Conservation (phyloP, 176 grass and related monocot species). For the Dendrocalamus sinicus region DNA sequence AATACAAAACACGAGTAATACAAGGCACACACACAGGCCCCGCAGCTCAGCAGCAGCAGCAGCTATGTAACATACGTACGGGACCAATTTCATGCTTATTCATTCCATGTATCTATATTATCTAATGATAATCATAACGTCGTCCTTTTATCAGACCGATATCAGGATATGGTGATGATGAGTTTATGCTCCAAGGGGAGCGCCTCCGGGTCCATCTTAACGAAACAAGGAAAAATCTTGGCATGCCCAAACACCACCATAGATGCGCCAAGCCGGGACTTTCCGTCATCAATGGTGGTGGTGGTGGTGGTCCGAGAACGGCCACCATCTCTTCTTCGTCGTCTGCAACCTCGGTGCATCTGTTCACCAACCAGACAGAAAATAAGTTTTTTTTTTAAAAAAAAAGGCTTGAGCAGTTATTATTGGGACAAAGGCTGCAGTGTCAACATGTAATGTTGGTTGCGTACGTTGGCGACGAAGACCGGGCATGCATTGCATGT, state of each 20-base stretch:
- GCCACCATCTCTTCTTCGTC: slow-evolving; percentile 94
- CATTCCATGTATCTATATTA: slow-evolving; percentile 50
- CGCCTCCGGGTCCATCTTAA: slow-evolving; percentile 30
- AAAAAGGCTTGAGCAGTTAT: slow-evolving; percentile 16
- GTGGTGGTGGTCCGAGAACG: slow-evolving; percentile 47
- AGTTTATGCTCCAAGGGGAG: not conserved
- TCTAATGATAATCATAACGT: slow-evolving; percentile 23
- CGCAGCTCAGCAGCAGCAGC: slow-evolving; percentile 15
- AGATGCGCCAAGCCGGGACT: not conserved
- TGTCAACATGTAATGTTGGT: slow-evolving; percentile 19
- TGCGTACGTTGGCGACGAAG: slow-evolving; percentile 49
- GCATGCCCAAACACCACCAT: not conserved
- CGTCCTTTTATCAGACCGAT: slow-evolving; percentile 7
- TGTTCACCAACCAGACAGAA: slow-evolving; percentile 31
- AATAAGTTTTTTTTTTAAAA: not conserved
- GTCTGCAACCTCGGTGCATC: slow-evolving; percentile 64
- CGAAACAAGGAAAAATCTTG: slow-evolving; percentile 37
- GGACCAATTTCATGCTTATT: slow-evolving; percentile 30
- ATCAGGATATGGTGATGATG: not conserved
- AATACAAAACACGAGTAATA: slow-evolving; percentile 37
- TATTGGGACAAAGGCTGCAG: not conserved
- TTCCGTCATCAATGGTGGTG: slow-evolving; percentile 50
- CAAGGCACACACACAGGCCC: slow-evolving; percentile 27
- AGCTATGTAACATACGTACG: slow-evolving; percentile 25
- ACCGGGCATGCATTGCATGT: slow-evolving; percentile 24